Conservation (phyloP, 2,329 filamentous ascomycete species). For the Alternaria rosae region DNA sequence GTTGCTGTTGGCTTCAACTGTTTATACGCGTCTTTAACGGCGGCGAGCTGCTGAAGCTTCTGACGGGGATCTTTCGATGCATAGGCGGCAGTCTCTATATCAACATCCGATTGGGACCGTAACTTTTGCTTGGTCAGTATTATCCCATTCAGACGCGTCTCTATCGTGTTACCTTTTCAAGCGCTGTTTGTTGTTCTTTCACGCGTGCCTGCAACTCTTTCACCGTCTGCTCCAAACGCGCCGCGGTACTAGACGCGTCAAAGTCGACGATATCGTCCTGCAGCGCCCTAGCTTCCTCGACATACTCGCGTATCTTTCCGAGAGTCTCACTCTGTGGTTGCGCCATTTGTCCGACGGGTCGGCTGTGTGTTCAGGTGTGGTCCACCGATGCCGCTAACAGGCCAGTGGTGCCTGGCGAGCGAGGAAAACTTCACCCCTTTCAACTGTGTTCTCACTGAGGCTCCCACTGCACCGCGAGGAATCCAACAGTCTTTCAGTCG, state of each 20-base stretch:
- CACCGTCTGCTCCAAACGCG: slow-evolving; percentile 71
- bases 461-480: not conserved
- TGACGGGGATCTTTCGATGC: slow-evolving; percentile 45
- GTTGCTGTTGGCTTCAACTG: slow-evolving; percentile 68
- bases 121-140: slow-evolving; percentile 53
- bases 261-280: slow-evolving; percentile 47
- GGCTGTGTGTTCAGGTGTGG: slow-evolving; percentile 3
- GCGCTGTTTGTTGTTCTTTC: slow-evolving; percentile 55
- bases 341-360: slow-evolving; percentile 26
- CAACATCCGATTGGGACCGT: slow-evolving; percentile 39
- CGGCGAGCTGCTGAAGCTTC: slow-evolving; percentile 55
- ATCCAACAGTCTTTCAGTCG: not conserved
- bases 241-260: slow-evolving; percentile 54
- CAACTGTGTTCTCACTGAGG: not conserved
- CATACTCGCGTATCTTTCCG: slow-evolving; percentile 42
- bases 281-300: slow-evolving; percentile 25
- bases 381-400: slow-evolving; percentile 9
- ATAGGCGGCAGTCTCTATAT: slow-evolving; percentile 37
- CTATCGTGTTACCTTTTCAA: slow-evolving; percentile 53
- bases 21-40: slow-evolving; percentile 71
- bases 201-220: slow-evolving; percentile 68
- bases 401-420: slow-evolving; percentile 5
- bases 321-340: slow-evolving; percentile 24
- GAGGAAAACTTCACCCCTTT: slow-evolving; percentile 4
- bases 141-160: not conserved